Evolutionary conservation across 179 eudicot species (phyloP).

Genomic region (Beta lomatogona): DNA sequence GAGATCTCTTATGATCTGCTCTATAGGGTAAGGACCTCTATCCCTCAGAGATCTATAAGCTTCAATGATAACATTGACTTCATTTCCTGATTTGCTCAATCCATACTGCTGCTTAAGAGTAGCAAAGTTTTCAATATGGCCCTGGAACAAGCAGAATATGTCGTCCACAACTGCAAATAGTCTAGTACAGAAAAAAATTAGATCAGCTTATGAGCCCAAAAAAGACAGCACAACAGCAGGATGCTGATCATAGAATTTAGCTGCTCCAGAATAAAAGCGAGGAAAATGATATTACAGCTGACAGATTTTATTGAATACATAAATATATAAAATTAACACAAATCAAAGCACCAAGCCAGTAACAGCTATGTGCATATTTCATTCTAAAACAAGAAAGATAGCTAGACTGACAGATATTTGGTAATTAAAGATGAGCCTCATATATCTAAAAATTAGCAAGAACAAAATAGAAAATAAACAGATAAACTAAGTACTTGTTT

Average conservation of each 20-base stretch:
- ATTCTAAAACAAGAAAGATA: no score
- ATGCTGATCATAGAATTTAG: not conserved
- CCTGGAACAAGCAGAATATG: conserved; percentile 90
- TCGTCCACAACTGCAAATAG: conserved; percentile 86
- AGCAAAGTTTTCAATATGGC: conserved; percentile 87
- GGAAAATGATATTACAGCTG: not conserved
- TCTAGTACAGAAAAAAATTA: conserved; percentile 30
- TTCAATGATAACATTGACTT: conserved; percentile 84
- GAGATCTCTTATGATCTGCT: conserved; percentile 81
- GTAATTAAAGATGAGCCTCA: no score
- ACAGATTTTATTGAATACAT: not conserved
- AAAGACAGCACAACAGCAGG: not conserved
- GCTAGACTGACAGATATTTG: no score
- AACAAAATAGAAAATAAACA: no score
- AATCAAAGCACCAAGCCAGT: not conserved
- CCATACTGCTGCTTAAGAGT: conserved; percentile 93
- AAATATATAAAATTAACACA: not conserved
- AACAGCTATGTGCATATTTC: not conserved
- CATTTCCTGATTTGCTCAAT: conserved; percentile 74
- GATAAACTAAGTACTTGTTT: no score
- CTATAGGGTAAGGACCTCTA: conserved; percentile 94
- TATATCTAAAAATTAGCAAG: no score
- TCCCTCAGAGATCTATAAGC: conserved; percentile 91
- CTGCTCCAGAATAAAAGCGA: conserved; percentile 19
- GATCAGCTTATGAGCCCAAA: not conserved